phyloP scores from a whole-genome alignment of 495 filamentous ascomycete species.

The Neurospora sp. region DNA sequence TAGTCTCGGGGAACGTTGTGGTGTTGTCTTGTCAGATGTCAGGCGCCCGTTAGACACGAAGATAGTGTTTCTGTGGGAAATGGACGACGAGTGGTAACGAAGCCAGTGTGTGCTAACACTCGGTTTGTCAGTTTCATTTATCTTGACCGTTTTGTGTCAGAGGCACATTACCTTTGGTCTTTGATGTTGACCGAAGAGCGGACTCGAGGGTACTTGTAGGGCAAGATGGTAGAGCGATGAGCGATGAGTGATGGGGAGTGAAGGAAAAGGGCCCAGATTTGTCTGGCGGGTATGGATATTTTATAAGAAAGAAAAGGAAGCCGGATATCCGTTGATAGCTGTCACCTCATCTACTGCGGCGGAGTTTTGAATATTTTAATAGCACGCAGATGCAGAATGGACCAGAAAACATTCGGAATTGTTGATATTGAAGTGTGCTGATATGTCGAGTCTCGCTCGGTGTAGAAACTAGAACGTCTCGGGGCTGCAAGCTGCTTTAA shows the following conservation, averaged over 20 bases:
- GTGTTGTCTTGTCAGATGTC: background rate
- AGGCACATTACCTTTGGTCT: background rate
- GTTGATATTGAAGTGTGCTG: background rate
- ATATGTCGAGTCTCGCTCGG: background rate
- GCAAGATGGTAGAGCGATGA: background rate
- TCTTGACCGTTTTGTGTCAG: background rate
- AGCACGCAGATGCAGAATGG: background rate
- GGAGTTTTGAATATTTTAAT: background rate
- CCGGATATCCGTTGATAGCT: background rate
- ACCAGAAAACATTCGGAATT: background rate
- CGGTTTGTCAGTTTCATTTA: background rate
- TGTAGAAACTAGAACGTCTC: background rate
- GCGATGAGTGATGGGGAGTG: background rate
- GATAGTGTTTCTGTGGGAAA: background rate
- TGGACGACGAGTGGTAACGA: background rate
- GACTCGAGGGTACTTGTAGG: background rate
- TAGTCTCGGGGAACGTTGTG: background rate
- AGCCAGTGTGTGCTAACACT: background rate
- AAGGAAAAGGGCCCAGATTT: background rate
- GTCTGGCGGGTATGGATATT: background rate
- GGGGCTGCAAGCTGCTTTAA: background rate
- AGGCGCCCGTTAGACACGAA: background rate
- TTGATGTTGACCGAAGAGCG: background rate
- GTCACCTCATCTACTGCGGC: background rate
- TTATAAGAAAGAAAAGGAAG: background rate